phyloP scores from a whole-genome alignment of 2,329 filamentous ascomycete genomes.

The Pyrenophora teres region DNA sequence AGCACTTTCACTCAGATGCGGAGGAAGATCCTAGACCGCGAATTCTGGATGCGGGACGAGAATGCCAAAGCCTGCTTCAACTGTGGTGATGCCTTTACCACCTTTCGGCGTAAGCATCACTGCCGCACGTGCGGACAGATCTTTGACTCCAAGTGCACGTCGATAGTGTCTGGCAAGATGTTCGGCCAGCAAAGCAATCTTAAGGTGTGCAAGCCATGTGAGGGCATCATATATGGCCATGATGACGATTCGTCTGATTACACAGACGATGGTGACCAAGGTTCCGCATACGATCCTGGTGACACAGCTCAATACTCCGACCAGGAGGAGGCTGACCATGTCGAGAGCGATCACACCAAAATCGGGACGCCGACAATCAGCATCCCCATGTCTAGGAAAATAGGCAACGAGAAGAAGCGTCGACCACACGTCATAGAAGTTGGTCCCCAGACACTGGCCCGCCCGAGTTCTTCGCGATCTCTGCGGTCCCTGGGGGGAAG shows the following conservation, averaged over 20 bases:
- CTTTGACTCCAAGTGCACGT: slow-evolving; percentile 95
- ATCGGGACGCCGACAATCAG: slow-evolving; percentile 65
- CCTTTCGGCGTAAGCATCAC: slow-evolving; percentile 94
- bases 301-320: slow-evolving; percentile 31
- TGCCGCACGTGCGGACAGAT: slow-evolving; percentile 96
- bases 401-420: slow-evolving; percentile 77
- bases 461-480: slow-evolving; percentile 93
- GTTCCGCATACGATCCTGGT: slow-evolving; percentile 57
- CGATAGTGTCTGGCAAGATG: slow-evolving; percentile 81
- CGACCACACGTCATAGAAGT: slow-evolving; percentile 90
- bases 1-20: slow-evolving; percentile 64
- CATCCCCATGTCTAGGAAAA: slow-evolving; percentile 66
- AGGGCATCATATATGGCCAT: slow-evolving; percentile 86
- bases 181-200: slow-evolving; percentile 87
- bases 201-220: slow-evolving; percentile 89
- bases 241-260: slow-evolving; percentile 92
- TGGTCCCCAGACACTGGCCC: slow-evolving; percentile 71
- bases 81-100: slow-evolving; percentile 87
- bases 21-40: slow-evolving; percentile 86
- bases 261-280: slow-evolving; percentile 74
- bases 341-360: slow-evolving; percentile 48
- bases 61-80: slow-evolving; percentile 97
- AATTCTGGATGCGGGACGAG: slow-evolving; percentile 99
- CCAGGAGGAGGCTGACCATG: slow-evolving; percentile 30
- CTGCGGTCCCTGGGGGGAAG: slow-evolving; percentile 73